Conservation (phyloP, 2,329 filamentous ascomycete species). For the Teratosphaeria pseudoeucalypti region DNA sequence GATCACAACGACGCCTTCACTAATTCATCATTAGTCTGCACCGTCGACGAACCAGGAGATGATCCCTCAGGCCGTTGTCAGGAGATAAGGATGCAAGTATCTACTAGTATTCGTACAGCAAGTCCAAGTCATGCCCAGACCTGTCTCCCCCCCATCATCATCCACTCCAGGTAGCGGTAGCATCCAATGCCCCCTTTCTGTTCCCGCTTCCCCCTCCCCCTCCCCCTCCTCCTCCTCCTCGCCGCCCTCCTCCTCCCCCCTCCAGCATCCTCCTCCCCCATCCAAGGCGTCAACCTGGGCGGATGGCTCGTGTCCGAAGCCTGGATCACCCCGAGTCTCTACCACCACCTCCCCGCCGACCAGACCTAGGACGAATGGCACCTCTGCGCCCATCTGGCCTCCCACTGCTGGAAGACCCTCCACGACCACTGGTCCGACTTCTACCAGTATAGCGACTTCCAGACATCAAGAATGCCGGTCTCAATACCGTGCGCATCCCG, state of each 20-base stretch:
- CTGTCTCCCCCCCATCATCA: too few relatives aligned
- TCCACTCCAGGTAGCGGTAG: too few relatives aligned
- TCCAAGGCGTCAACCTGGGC: constrained; percentile 1
- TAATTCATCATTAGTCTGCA: too few relatives aligned
- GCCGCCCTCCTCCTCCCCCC: background rate
- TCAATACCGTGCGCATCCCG: constrained; percentile 2
- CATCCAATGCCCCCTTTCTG: too few relatives aligned
- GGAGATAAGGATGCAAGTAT: too few relatives aligned
- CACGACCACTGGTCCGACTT: constrained; percentile 14
- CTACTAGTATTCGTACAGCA: too few relatives aligned
- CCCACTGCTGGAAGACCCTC: constrained; percentile 8
- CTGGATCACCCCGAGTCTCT: constrained; percentile 7
- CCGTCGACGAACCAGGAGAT: too few relatives aligned
- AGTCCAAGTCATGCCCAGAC: too few relatives aligned
- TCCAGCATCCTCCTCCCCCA: background rate
- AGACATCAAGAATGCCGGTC: background rate
- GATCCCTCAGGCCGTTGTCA: too few relatives aligned
- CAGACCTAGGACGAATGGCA: constrained; percentile 11
- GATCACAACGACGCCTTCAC: too few relatives aligned
- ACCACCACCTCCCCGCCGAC: constrained; percentile 5
- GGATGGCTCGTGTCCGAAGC: background rate
- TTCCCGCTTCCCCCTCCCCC: too few relatives aligned
- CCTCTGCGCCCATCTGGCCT: constrained; percentile 12
- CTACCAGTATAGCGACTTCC: constrained; percentile 3
- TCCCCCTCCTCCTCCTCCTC: background rate